Evolutionary conservation across 2,329 filamentous ascomycete genomes (phyloP), one percentile per base, ranked within the genome.

Genomic region (Alternaria atra): DNA sequence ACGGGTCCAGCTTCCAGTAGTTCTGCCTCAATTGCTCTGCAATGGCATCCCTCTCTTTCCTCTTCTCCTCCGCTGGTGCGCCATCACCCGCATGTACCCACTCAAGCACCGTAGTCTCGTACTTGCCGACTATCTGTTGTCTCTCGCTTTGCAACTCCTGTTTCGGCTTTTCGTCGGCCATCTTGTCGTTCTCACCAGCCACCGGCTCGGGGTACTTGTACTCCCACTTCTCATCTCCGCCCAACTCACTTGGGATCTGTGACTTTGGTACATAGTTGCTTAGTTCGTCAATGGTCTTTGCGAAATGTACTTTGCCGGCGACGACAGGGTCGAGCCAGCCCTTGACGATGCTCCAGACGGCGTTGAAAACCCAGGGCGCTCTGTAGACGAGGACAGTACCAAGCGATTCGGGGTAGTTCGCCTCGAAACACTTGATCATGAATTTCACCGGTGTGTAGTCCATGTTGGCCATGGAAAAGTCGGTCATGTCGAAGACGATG

Each of bases 361-460:
- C 90, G 83, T 97, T 94, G 82, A 99, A 99, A 46, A 99, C 83
- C 95, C 95, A 99, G 4, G 95, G 95, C 0, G 95, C 90, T 79
- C 97, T 97, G 84, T 99, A 95, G 37, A 99, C 92, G 46, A 98
- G 86, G 3, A 98, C 92, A 2, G 91, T 86, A 29, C 94, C 95
- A 1, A 99, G 85, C 48, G 89, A 94, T 79, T 99, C 95, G 0
- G 95, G 95, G 72, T 98, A 99, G 78, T 99, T 98, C 61, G 95
- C 95, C 82, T 99, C 95, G 75, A 99, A 99, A 79, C 94, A 97
- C 80, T 97, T 97, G 80, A 99, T 97, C 91, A 99, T 97, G 81
- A 98, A 99, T 75, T 97, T 99, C 58, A 99, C 92, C 1, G 95
- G 94, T 0, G 91, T 88, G 78, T 98, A 98, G 79, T 99, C 95